Conservation (phyloP, 257 asterid genomes). For the Lycium ferocissimum region DNA sequence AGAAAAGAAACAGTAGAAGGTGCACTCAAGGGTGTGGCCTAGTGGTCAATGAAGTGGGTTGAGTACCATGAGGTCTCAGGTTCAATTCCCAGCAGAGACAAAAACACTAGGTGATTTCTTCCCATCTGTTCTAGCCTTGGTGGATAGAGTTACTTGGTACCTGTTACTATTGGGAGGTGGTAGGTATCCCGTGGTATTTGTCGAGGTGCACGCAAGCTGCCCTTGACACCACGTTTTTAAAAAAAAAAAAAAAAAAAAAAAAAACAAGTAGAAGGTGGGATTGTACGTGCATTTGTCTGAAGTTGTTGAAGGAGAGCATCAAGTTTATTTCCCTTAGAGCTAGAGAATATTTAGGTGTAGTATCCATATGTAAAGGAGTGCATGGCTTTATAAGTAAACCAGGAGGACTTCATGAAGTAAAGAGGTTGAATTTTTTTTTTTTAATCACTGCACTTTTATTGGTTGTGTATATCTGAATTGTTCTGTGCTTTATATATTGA, state of each 20-base stretch:
- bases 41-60: too few species aligned
- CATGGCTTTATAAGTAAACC: not conserved
- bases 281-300: not conserved
- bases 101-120: too few species aligned
- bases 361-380: not conserved
- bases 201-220: too few species aligned
- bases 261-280: not conserved
- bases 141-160: too few species aligned
- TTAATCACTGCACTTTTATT: not conserved
- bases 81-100: too few species aligned
- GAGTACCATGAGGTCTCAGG: too few species aligned
- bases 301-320: not conserved
- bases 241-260: not conserved
- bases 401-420: slow-evolving; percentile 17
- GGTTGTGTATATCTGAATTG: not conserved
- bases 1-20: not conserved
- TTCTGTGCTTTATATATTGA: not conserved
- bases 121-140: too few species aligned
- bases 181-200: too few species aligned
- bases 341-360: slow-evolving; percentile 1
- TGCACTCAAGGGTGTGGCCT: too few species aligned
- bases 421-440: not conserved
- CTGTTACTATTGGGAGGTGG: too few species aligned
- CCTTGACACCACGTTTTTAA: too few species aligned
- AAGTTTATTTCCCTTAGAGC: not conserved